Base-by-base conservation (phyloP, 2,329 filamentous ascomycete species). In the Diplodia seriata region DNA sequence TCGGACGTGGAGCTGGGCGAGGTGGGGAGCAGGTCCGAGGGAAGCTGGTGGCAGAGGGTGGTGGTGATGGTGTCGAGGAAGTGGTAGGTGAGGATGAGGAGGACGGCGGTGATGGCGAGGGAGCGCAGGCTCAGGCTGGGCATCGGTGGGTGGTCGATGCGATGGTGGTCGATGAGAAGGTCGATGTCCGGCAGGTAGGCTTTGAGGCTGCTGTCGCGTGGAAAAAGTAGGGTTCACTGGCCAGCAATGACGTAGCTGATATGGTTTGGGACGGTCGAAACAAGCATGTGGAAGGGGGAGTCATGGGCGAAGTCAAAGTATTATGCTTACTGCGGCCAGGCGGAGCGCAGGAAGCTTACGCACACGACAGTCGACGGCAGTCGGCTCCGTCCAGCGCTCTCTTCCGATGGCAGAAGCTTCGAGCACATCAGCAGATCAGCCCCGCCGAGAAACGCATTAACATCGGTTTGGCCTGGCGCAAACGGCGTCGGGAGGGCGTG, bases 1-100 rank as follows among this genome's bases (percentile, higher is more conserved):
- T 73, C 74, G 11, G 75, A 7, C 68, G 66, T n/a, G 33, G 33
- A 5, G 53, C 15, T 14, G 18, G 20, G 53, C 20, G 33, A 5
- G 53, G 18, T 14, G 18, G 20, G 53, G 53, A 12, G 18, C 31
- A 36, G 53, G 23, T 8, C 40, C 40, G 36, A 20, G 12, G 57
- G 57, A 8, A 62, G 38, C 1, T 6, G 8, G 6, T 36, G 33
- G 55, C 55, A 59, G 23, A 18, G 18, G 55, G 40, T 40, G 55
- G 33, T 14, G n/a, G 33, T 40, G 55, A 57, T 36, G 11, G 33
- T 73, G 65, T 81, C 81, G 9, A 76, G 74, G 55, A 81, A 71
- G 0, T 76, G 79, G 33, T 81, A 74, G n/a, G 75, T 71, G 18
- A 81, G 66, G 0, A 62, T 18, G 47, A 62, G 12, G 31, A 62